Evolutionary conservation across 805 yeast genomes (phyloP).

Genomic region (Myxozyma sirexii): DNA sequence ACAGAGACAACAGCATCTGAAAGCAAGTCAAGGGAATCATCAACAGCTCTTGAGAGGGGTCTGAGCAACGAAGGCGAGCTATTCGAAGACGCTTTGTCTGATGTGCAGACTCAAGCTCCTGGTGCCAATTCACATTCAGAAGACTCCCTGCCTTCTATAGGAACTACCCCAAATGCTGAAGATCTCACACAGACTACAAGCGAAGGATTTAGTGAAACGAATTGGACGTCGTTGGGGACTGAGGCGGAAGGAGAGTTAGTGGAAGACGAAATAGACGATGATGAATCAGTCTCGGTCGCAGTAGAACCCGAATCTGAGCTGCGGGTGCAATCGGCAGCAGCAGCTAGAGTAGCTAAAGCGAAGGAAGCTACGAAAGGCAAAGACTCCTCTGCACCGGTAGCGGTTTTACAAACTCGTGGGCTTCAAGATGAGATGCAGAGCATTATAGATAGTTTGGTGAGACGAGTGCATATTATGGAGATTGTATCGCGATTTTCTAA

Average conservation of each 20-base stretch:
- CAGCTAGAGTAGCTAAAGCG: slow-evolving; percentile 21
- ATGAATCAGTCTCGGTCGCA: not conserved
- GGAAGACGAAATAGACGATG: slow-evolving; percentile 3
- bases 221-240: not conserved
- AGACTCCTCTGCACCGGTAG: slow-evolving; percentile 24
- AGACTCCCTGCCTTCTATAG: not conserved
- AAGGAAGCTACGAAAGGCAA: slow-evolving; percentile 12
- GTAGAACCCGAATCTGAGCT: slow-evolving; percentile 1
- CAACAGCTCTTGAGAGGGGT: not conserved
- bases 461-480: not conserved
- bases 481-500: not conserved
- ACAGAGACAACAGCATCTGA: not conserved
- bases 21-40: not conserved
- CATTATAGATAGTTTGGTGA: slow-evolving; percentile 18
- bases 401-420: slow-evolving; percentile 20
- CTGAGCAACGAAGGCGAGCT: not conserved
- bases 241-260: slow-evolving; percentile 1
- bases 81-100: slow-evolving; percentile 14
- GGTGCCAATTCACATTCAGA: not conserved
- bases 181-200: not conserved
- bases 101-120: not conserved
- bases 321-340: slow-evolving; percentile 9
- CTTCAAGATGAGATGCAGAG: slow-evolving; percentile 21
- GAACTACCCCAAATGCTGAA: not conserved
- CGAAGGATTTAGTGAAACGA: not conserved